These are phyloP conservation scores for Naganishia vishniacii DNA, from an alignment of 768 basidiomycete genomes.

Conservation along the genomic window DNA sequence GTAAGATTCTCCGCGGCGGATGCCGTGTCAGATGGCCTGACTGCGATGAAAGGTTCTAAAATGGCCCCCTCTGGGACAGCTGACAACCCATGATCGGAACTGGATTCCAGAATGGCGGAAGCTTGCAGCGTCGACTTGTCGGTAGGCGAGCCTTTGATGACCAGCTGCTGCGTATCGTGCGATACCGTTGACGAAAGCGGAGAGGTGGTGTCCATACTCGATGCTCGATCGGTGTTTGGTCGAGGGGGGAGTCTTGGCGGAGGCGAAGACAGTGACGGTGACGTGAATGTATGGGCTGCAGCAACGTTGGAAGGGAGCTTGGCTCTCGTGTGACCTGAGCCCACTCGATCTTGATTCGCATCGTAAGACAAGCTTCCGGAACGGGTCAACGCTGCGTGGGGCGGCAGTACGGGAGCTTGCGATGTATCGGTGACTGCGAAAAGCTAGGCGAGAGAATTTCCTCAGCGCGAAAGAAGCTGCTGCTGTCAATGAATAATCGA, in stretches of 20 bases:
- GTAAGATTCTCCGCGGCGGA: no score
- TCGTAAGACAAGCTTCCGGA: constrained; percentile 35
- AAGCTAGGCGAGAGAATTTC: no score
- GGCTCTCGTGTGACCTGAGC: constrained; percentile 26
- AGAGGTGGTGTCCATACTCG: neutral
- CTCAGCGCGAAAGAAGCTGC: no score
- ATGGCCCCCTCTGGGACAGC: neutral
- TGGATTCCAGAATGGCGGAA: neutral
- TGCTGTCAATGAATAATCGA: constrained; percentile 11
- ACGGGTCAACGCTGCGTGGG: constrained; percentile 34
- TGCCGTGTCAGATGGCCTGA: neutral
- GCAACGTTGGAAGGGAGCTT: constrained; percentile 12
- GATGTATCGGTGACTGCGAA: constrained; percentile 33
- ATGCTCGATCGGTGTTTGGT: neutral
- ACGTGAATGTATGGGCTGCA: neutral
- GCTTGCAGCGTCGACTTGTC: neutral
- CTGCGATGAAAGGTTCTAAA: neutral
- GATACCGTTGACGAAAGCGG: neutral
- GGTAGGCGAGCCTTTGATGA: neutral
- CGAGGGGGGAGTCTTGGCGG: constrained; percentile 12
- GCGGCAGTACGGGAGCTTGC: constrained; percentile 32
- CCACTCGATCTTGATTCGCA: constrained; percentile 29
- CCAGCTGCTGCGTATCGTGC: neutral
- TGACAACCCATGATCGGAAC: neutral
- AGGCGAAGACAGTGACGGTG: neutral